Percentiles rank a stretch among this genome's conserved stretches.
These are phyloP conservation scores for Alternaria angustiovoidea DNA, from an alignment of 2,329 filamentous ascomycete species.

Conservation along the genomic window DNA sequence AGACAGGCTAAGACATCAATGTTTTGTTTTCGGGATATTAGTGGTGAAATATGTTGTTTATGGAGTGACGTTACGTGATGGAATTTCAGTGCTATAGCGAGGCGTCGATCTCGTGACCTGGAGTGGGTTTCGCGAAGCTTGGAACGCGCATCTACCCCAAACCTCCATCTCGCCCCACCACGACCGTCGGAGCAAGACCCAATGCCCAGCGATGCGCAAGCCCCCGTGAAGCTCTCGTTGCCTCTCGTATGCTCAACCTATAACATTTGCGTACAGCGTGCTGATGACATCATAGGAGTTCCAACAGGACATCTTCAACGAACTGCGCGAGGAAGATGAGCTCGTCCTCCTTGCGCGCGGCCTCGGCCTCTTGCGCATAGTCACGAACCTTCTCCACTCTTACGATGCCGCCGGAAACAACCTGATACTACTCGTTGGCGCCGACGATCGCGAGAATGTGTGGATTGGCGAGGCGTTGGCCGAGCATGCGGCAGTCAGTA, in stretches of 20 bases:
- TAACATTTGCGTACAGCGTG: constrained; percentile 1
- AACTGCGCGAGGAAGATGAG: constrained; percentile 81
- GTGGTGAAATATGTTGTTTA: not conserved
- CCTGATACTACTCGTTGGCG: constrained; percentile 85
- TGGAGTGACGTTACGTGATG: not conserved
- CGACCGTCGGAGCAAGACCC: constrained; percentile 26
- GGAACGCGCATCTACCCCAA: constrained; percentile 29
- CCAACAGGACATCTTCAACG: constrained; percentile 89
- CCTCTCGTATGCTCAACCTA: constrained; percentile 65
- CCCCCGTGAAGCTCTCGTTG: constrained; percentile 80
- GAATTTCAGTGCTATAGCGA: not conserved
- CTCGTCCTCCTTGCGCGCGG: constrained; percentile 91
- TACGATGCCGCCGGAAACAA: constrained; percentile 97
- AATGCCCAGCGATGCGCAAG: constrained; percentile 54
- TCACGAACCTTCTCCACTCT: constrained; percentile 95
- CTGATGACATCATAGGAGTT: constrained; percentile 68
- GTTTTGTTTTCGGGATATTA: not conserved
- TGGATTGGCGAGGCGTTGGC: constrained; percentile 97
- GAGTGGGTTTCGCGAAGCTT: constrained; percentile 22
- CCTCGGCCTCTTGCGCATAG: constrained; percentile 86
- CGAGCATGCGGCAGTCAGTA: constrained; percentile 92
- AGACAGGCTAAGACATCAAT: not conserved
- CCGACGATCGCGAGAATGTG: constrained; percentile 90
- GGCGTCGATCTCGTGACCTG: constrained; percentile 35
- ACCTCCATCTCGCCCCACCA: constrained; percentile 23